Evolutionary conservation across 495 filamentous ascomycete species (phyloP).

Genomic region (Sordaria brevicollis): DNA sequence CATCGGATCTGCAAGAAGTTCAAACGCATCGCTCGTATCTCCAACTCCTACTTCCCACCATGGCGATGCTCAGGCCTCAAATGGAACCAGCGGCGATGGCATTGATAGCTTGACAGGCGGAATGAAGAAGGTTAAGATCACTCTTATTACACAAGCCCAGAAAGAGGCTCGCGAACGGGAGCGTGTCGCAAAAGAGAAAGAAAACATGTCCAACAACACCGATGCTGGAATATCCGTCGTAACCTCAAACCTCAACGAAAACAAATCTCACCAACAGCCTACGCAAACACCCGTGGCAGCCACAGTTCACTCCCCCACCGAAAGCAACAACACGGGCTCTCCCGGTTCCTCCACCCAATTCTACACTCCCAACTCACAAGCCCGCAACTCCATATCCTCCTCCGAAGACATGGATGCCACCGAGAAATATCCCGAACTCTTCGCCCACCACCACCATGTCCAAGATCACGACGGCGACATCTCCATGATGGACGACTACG

Average conservation of each 20-base stretch:
- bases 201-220: slow-evolving; percentile 5
- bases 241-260: slow-evolving; percentile 1
- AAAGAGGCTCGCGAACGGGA: slow-evolving; percentile 43
- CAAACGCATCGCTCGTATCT: neutral
- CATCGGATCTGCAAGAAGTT: neutral
- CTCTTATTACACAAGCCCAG: slow-evolving; percentile 60
- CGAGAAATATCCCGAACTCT: neutral
- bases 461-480: neutral
- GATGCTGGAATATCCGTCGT: slow-evolving; percentile 12
- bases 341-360: slow-evolving; percentile 3
- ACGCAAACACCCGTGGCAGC: slow-evolving; percentile 2
- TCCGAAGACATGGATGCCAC: neutral
- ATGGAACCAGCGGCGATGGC: slow-evolving; percentile 20
- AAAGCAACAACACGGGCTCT: neutral
- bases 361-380: neutral
- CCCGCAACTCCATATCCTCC: neutral
- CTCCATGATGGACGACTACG: neutral
- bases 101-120: slow-evolving; percentile 56
- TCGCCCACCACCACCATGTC: neutral
- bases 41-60: slow-evolving; percentile 1
- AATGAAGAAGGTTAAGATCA: slow-evolving; percentile 68
- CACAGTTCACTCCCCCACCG: neutral
- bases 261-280: neutral
- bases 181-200: slow-evolving; percentile 17
- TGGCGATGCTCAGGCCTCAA: neutral